Evolutionary conservation across 352 stramenopile genomes (phyloP), one percentile per base, ranked within the genome.

Genomic region (Globisporangium splendens): DNA sequence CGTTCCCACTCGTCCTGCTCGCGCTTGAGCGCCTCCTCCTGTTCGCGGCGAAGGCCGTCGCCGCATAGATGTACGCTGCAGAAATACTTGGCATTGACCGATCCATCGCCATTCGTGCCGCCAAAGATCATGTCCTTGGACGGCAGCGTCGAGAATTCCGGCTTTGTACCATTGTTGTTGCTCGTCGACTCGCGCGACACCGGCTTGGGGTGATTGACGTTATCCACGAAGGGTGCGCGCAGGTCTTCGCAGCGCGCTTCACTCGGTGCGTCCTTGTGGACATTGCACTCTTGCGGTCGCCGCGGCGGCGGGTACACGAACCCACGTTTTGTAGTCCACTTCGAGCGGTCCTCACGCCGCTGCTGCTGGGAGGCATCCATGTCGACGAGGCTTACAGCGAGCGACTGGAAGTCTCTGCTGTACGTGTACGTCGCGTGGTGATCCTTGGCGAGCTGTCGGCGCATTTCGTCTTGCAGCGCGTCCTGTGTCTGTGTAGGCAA

Each of bases 51-150:
- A 18, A 93, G 68, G 0, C 78, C 83, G 33, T 96, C 87, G 24
- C 88, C 87, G 31, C 80, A 89, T 18, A 97, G 63, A 59, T 97
- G 89, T 2, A 97, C 89, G 46, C 79, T 93, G 15, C 73, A 66
- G 46, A 96, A 96, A 62, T 93, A 96, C 22, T 92, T 75, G 0
- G 57, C 20, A 47, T 96, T 89, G 8, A 70, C 66, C 0, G 61
- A 80, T 12, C 73, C 83, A 59, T 89, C 83, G 6, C 67, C 71
- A 54, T 96, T 86, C 17, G 88, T 89, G 22, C 86, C 87, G 15
- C 89, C 89, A 56, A 97, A 97, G 18, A 96, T 46, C 65, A 88
- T 73, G 54, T 91, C 73, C 57, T 96, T 96, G n/a, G 82, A 92
- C 21, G 87, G 86, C 7, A 96, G 58, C 5, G 75, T 95, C 39